A percentile compares a stretch with the other conserved stretches of the same genome.
Evolutionary conservation across 2,329 filamentous ascomycete species (phyloP).

Genomic region (Fusarium sp.): DNA sequence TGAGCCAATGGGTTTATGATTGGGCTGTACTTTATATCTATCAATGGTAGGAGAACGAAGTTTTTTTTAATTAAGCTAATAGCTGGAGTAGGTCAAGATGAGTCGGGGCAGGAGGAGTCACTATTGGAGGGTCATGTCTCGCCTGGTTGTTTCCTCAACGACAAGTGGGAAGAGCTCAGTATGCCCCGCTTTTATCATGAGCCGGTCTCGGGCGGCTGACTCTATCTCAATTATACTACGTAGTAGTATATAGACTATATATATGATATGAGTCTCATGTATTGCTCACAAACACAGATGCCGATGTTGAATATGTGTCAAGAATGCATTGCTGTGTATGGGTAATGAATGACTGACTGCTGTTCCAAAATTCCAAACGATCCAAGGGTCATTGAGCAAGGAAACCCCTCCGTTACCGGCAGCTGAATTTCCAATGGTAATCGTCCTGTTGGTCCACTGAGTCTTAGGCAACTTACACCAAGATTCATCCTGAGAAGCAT

Average conservation of each 20-base stretch:
- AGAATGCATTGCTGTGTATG: not conserved
- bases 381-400: not conserved
- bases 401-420: conserved; percentile 14
- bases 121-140: conserved; percentile 19
- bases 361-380: not conserved
- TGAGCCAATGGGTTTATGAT: not conserved
- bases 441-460: conserved; percentile 33
- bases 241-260: not conserved
- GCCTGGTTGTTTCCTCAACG: not conserved
- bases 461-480: conserved; percentile 1
- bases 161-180: not conserved
- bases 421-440: conserved; percentile 41
- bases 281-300: not conserved
- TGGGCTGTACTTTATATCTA: conserved; percentile 14
- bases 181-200: conserved; percentile 20
- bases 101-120: conserved; percentile 37
- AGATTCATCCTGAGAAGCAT: not conserved
- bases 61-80: conserved; percentile 26
- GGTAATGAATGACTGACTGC: no score
- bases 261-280: not conserved
- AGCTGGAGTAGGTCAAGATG: conserved; percentile 29
- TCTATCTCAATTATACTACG: not conserved
- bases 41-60: conserved; percentile 16
- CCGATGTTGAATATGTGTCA: not conserved
- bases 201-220: conserved; percentile 24